Base-by-base conservation (phyloP, 169 alveolate genomes). In the Nephromyces sp. region DNA sequence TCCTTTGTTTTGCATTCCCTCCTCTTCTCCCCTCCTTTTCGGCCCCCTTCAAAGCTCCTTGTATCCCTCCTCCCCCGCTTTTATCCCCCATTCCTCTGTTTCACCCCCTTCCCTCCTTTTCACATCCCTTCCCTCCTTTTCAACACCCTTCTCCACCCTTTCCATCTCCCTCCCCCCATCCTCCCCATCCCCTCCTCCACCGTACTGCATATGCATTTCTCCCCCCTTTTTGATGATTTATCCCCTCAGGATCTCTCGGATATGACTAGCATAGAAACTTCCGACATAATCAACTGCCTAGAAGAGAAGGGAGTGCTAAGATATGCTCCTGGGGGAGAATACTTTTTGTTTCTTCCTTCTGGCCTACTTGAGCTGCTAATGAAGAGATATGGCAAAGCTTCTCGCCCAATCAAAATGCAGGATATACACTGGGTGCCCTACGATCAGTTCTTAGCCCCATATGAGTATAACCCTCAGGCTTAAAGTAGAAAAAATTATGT, bases 381-480 rank as follows among this genome's bases (percentile, higher is more conserved):
- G 66, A 72, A 84, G 22, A 79, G 85, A 32, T 31, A 89, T 1
- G 89, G 94, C 6, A 81, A 87, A 15, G 88, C 89, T 32, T 86
- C 90, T 22, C 74, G 89, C 30, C 82, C 75, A 5, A 79, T 90
- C 68, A 76, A 78, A 68, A 84, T 80, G 79, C 89, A 82, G 6
- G 88, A 89, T 65, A 79, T 91, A 35, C 93, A 88, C 75, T 91
- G 94, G 93, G 87, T 87, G 0, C 92, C 96, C 15, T 91, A 91
- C 68, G 96, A 91, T 73, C 85, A 85, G 35, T 88, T 84, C 57
- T 63, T 87, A 57, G 90, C 89, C 32, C 80, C 89, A 32, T 83
- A 82, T 25, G 92, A 87, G 70, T 74, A 82, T 67, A 34, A 52
- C 27, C 83, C 83, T 24, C 77, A 68, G 61, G 78, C 68, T n/a